These are phyloP conservation scores for Malassezia japonica DNA, from an alignment of 1,284 basidiomycete genomes.

Conservation along the genomic window DNA sequence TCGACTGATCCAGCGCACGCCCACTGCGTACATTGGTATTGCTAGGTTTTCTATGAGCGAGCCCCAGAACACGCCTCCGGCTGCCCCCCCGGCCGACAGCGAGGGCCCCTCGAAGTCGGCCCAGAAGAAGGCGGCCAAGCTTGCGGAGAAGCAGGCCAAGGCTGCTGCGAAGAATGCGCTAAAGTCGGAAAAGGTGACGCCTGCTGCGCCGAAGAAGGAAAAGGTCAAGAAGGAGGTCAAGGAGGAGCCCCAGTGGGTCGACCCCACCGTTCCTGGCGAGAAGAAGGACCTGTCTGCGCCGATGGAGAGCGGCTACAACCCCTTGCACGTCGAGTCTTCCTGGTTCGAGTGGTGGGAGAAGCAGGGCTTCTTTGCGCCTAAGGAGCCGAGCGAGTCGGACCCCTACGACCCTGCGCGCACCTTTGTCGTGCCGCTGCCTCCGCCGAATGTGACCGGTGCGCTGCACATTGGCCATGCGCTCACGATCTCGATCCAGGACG, in stretches of 20 bases:
- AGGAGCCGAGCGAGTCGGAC: conserved; percentile 40
- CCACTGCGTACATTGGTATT: background rate
- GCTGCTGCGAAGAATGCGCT: conserved; percentile 37
- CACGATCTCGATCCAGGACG: conserved; percentile 85
- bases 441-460: conserved; percentile 96
- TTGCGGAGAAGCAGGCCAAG: conserved; percentile 40
- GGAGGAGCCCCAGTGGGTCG: conserved; percentile 39
- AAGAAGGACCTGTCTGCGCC: conserved; percentile 63
- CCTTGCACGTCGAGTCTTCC: conserved; percentile 82
- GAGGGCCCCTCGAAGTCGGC: conserved; percentile 27
- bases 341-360: conserved; percentile 99
- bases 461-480: conserved; percentile 94
- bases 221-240: conserved; percentile 44
- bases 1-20: background rate
- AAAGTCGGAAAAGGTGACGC: conserved; percentile 31
- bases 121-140: conserved; percentile 40
- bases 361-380: conserved; percentile 78
- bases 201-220: conserved; percentile 34
- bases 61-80: background rate
- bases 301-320: conserved; percentile 86
- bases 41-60: conserved; percentile 8
- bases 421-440: conserved; percentile 84
- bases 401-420: conserved; percentile 47
- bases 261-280: conserved; percentile 38
- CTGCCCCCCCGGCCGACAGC: background rate